Base-by-base conservation (phyloP, 1,284 basidiomycete species). In the Puccinia coronata region DNA sequence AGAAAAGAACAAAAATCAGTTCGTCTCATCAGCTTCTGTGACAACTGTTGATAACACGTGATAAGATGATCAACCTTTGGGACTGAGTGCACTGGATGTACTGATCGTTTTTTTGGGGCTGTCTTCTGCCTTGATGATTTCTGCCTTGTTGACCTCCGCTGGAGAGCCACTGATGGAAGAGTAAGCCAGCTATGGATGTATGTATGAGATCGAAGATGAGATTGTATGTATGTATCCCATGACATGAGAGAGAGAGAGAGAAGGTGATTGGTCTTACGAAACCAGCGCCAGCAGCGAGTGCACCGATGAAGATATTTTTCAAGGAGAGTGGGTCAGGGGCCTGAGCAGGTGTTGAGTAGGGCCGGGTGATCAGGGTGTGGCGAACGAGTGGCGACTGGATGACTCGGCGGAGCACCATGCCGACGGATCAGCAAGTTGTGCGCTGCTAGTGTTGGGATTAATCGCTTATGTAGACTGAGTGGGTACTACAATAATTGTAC, bases 131-230 rank as follows among this genome's bases (percentile, higher is more conserved):
- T 69, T n/a, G 3, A 28, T 39, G 47, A 69, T n/a, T 39, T 69
- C 28, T 14, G 39, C 41, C 20, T 69, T n/a, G 3, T 49, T 39
- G 47, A 69, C 41, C 49, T 49, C 41, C 8, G 41, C 36, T 9
- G 47, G 25, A 14, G 67, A 49, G 41, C n/a, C 67, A 23, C 41
- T 43, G 36, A 69, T 25, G 23, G 67, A 69, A 28, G 41, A 12
- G 18, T 69, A 69, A 23, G 67, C 41, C 67, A 18, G 49, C 67
- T 69, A n/a, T n/a, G n/a, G n/a, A n/a, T n/a, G n/a, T n/a, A n/a
- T n/a, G n/a, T n/a, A n/a, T n/a, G n/a, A n/a, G n/a, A n/a, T n/a
- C n/a, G n/a, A n/a, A 34, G 41, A 49, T 31, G 67, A 39, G 28
- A 28, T 49, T 4, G 67, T 6, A 49, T 39, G 59, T 39, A n/a